These are phyloP conservation scores for Cubamyces lactineus DNA, from an alignment of 768 basidiomycete genomes.

Conservation along the genomic window DNA sequence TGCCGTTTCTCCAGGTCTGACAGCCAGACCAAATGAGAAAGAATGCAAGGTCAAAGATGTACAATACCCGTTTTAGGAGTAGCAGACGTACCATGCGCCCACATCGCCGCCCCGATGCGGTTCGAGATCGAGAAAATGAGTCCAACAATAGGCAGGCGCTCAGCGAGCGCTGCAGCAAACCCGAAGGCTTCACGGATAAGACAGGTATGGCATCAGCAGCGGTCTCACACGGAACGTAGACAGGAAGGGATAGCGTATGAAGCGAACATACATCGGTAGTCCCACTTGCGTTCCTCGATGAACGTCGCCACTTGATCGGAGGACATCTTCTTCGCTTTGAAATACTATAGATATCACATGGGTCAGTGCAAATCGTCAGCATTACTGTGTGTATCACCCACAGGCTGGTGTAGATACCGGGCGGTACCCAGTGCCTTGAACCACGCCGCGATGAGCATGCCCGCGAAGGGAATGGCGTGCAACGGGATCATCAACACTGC, in stretches of 20 bases:
- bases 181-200: conserved; percentile 65
- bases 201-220: neutral
- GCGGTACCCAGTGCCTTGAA: conserved; percentile 72
- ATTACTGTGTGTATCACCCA: conserved; percentile 36
- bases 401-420: conserved; percentile 67
- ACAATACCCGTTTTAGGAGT: neutral
- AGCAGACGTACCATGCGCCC: conserved; percentile 67
- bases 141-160: conserved; percentile 81
- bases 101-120: conserved; percentile 92
- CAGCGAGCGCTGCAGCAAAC: conserved; percentile 80
- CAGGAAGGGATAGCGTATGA: too few species aligned
- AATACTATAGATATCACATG: conserved; percentile 53
- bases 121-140: conserved; percentile 85
- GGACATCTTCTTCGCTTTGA: conserved; percentile 82
- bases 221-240: neutral
- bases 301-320: conserved; percentile 69
- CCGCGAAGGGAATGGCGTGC: conserved; percentile 63
- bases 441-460: conserved; percentile 60
- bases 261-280: conserved; percentile 64
- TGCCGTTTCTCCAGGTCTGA: conserved; percentile 67
- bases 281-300: conserved; percentile 89
- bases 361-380: neutral
- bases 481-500: conserved; percentile 66
- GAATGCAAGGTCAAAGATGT: neutral
- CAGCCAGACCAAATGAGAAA: neutral